A percentile compares a stretch with the other conserved stretches of the same genome.
Evolutionary conservation across 1,284 basidiomycete species (phyloP).

Genomic region (Anthracocystis walkeri): DNA sequence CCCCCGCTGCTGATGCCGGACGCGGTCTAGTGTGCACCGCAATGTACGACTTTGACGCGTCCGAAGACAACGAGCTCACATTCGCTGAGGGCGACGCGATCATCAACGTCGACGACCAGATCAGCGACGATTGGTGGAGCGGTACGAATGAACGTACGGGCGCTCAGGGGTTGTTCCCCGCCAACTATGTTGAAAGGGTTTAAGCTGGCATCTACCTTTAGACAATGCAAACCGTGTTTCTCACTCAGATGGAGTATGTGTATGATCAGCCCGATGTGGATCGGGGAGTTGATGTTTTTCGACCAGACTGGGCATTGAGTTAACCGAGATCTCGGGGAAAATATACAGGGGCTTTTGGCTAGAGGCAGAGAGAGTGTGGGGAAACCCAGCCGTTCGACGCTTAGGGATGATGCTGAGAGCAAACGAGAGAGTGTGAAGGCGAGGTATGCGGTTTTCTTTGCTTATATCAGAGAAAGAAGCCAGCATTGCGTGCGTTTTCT

Average conservation of each 20-base stretch:
- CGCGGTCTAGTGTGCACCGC: slow-evolving; percentile 54
- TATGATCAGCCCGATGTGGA: slow-evolving; percentile 7
- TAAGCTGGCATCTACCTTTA: background rate
- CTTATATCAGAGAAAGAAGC: too few relatives aligned
- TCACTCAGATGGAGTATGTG: background rate
- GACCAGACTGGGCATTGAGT: too few relatives aligned
- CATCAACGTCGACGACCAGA: slow-evolving; percentile 63
- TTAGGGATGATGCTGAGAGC: background rate
- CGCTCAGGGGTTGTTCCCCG: slow-evolving; percentile 74
- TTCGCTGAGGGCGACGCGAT: slow-evolving; percentile 67
- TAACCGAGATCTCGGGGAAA: slow-evolving; percentile 9
- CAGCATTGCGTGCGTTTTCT: too few relatives aligned
- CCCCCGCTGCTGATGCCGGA: slow-evolving; percentile 12
- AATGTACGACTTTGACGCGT: slow-evolving; percentile 68
- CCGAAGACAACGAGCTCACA: slow-evolving; percentile 66
- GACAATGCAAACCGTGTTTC: too few relatives aligned
- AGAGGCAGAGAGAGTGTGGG: background rate
- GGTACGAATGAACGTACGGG: slow-evolving; percentile 64
- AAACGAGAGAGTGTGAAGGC: too few relatives aligned
- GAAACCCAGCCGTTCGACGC: background rate
- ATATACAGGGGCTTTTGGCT: background rate
- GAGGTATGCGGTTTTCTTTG: too few relatives aligned
- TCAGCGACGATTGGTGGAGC: slow-evolving; percentile 69
- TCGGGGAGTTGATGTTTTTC: background rate
- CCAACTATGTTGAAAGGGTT: slow-evolving; percentile 59